A percentile compares a stretch with the other conserved stretches of the same genome.
These are phyloP conservation scores for Fraxinus platypoda DNA, from an alignment of 305 asterid genomes.

Conservation along the genomic window DNA sequence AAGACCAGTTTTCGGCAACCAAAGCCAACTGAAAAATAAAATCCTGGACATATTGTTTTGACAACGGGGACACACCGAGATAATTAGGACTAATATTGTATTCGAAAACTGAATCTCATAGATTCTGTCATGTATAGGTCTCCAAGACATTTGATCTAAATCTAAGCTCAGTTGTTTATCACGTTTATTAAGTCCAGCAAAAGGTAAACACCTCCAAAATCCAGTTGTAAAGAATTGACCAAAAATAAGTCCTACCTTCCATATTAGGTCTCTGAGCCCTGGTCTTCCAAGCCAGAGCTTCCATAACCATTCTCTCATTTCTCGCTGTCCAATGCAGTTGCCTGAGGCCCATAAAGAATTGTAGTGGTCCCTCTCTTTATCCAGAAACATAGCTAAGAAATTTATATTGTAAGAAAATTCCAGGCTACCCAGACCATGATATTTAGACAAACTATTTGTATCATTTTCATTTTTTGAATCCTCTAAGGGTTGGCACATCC, in stretches of 20 bases:
- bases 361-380: slow-evolving; percentile 77
- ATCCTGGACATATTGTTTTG: not conserved
- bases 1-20: not conserved
- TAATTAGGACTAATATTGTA: slow-evolving; percentile 7
- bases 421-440: slow-evolving; percentile 32
- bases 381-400: slow-evolving; percentile 78
- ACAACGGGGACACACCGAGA: slow-evolving; percentile 5
- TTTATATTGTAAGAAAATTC: slow-evolving; percentile 71
- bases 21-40: not conserved
- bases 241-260: slow-evolving; percentile 68
- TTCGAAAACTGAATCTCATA: slow-evolving; percentile 19
- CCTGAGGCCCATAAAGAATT: slow-evolving; percentile 79
- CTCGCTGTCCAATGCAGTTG: slow-evolving; percentile 88
- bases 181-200: slow-evolving; percentile 17
- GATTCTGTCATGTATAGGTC: slow-evolving; percentile 7
- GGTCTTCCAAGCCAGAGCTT: slow-evolving; percentile 85
- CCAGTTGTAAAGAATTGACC: slow-evolving; percentile 20
- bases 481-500: slow-evolving; percentile 36
- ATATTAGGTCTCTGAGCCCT: slow-evolving; percentile 68
- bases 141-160: slow-evolving; percentile 11
- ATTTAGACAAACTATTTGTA: slow-evolving; percentile 29
- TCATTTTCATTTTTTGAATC: slow-evolving; percentile 30
- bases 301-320: slow-evolving; percentile 88
- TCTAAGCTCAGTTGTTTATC: not conserved
- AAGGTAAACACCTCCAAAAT: slow-evolving; percentile 15